Evolutionary conservation across 2,329 filamentous ascomycete genomes (phyloP).

Genomic region (Penicillium frequentans): DNA sequence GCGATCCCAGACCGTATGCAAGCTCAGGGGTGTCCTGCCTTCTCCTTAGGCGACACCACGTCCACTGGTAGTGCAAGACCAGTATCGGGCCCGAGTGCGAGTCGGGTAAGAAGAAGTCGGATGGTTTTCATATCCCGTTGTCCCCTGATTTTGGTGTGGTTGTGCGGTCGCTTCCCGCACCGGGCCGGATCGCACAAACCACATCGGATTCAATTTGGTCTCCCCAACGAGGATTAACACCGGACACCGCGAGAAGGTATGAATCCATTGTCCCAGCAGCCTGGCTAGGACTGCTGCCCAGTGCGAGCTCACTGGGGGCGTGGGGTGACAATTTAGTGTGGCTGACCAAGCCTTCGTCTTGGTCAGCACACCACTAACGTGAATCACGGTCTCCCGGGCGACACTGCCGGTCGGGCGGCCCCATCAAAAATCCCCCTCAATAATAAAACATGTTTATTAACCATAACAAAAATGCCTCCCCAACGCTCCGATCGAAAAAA

Average conservation of each 20-base stretch:
- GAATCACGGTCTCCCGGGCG: too few species aligned
- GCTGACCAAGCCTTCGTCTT: too few species aligned
- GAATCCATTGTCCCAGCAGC: slow-evolving; percentile 12
- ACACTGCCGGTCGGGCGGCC: too few species aligned
- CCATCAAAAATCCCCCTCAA: too few species aligned
- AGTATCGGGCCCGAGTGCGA: slow-evolving; percentile 4
- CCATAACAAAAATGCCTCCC: too few species aligned
- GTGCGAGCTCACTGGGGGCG: slow-evolving; percentile 11
- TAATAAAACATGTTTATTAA: too few species aligned
- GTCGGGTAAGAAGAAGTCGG: slow-evolving; percentile 11
- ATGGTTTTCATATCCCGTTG: not conserved
- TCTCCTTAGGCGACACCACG: slow-evolving; percentile 11
- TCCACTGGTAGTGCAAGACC: slow-evolving; percentile 9
- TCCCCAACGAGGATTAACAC: too few species aligned
- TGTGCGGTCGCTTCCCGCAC: not conserved
- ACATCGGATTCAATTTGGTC: slow-evolving; percentile 3
- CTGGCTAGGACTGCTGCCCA: slow-evolving; percentile 1
- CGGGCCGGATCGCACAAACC: not conserved
- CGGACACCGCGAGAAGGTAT: slow-evolving; percentile 16
- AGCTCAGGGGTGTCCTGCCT: too few species aligned
- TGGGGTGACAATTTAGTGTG: too few species aligned
- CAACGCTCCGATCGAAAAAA: too few species aligned
- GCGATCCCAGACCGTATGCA: too few species aligned
- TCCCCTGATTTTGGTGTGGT: not conserved
- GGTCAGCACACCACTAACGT: too few species aligned